Base-by-base conservation (phyloP, 306 rosid species). In the Castanopsis chinensis region DNA sequence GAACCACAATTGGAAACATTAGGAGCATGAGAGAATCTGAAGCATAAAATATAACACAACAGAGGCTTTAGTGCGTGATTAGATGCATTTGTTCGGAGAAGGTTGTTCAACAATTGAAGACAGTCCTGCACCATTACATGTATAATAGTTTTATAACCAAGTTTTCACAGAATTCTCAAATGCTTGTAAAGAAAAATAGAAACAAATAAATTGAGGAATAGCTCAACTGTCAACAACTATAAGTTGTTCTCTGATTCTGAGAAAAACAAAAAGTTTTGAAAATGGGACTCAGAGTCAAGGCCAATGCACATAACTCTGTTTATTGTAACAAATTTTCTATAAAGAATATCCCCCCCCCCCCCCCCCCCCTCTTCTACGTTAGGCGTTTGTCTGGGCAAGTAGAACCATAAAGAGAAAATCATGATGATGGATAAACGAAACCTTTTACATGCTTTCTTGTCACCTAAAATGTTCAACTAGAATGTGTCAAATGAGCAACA, bases 51-150 rank as follows among this genome's bases (percentile, higher is more conserved):
- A 52, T 35, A 61, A 76, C 63, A 80, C 18, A 68, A 74, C 43
- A 72, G 58, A 83, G 43, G 79, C 70, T 55, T 85, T 86, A 60
- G 73, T n/a, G 92, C 98, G 97, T 92, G 98, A 89, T 94, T 92
- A 72, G 98, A 90, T 78, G 87, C 81, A 74, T 81, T 92, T 80
- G 71, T 92, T 37, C 92, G 92, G 49, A 94, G 80, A 86, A 94
- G 87, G 82, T 92, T 94, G 92, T 91, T 94, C 80, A 94, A 72
- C 88, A 94, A 88, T 82, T 92, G 97, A 67, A 94, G 88, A 75
- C 93, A 94, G 85, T 94, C 98, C 98, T 94, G 95, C 72, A 76
- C 56, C 80, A 75, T 69, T 80, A 72, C 43, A 78, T 19, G 69
- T 15, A 70, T 76, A 80, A 86, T 61, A 83, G 80, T 81, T 69